Evolutionary conservation across 2,329 filamentous ascomycete genomes (phyloP).

Genomic region (Trichoderma cornu-damae): DNA sequence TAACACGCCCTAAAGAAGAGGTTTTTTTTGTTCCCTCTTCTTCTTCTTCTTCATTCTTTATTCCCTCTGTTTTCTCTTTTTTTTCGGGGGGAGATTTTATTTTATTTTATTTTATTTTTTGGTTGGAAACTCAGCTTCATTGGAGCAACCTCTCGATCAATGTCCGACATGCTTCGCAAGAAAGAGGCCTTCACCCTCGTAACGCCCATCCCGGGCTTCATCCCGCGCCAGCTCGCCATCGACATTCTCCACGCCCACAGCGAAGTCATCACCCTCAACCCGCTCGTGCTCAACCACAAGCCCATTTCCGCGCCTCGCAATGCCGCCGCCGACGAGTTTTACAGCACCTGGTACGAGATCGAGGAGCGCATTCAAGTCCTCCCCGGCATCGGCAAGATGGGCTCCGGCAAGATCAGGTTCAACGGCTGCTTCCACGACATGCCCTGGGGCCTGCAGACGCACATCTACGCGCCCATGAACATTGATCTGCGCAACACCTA

Average conservation of each 20-base stretch:
- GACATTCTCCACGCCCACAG: slow-evolving; percentile 67
- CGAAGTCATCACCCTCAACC: slow-evolving; percentile 66
- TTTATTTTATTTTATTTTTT: too few species aligned
- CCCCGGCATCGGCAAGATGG: slow-evolving; percentile 60
- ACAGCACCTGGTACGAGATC: slow-evolving; percentile 71
- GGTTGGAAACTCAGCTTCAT: not conserved
- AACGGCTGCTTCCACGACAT: slow-evolving; percentile 68
- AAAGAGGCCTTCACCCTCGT: slow-evolving; percentile 63
- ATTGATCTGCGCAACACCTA: slow-evolving; percentile 65
- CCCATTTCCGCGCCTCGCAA: slow-evolving; percentile 62
- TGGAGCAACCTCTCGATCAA: not conserved
- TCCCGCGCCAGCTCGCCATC: slow-evolving; percentile 65
- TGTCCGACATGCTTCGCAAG: slow-evolving; percentile 49
- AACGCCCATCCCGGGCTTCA: slow-evolving; percentile 64
- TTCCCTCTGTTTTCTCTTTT: not conserved
- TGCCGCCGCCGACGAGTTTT: slow-evolving; percentile 64
- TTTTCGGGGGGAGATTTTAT: too few species aligned
- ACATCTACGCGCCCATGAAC: slow-evolving; percentile 63
- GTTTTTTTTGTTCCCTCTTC: too few species aligned
- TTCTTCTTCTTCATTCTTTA: not conserved
- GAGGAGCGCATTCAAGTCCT: slow-evolving; percentile 63
- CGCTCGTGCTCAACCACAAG: slow-evolving; percentile 59
- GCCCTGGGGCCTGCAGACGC: slow-evolving; percentile 66
- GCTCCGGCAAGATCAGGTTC: slow-evolving; percentile 61
- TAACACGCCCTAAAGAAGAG: not conserved